Evolutionary conservation across 306 rosid species (phyloP), one percentile per base, ranked within the genome.

Genomic region (Sphenostylis stenocarpa): DNA sequence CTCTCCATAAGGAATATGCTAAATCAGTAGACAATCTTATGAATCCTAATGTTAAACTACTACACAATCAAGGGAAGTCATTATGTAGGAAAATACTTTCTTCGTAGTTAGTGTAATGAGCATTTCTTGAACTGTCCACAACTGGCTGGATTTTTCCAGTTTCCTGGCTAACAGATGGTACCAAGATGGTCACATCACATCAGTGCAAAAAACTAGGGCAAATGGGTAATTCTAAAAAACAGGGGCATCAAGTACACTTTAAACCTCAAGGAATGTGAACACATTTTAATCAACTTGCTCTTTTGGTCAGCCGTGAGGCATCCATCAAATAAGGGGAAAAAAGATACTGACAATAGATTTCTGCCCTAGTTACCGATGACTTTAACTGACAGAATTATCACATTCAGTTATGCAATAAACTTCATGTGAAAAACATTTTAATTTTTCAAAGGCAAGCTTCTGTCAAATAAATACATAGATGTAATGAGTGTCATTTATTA

Each of bases 401-500:
- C 20, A 76, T 20, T 31, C 19, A 12, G 19, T 16, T 24, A 36
- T 57, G 41, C 13, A 36, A 36, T 73, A 20, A 72, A 55, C 7
- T 56, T 68, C 19, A 23, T 17, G 6, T 10, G 57, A 31, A 67
- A 57, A 48, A 63, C 17, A 20, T 34, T 60, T 76, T 62, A 47
- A 84, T 70, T 38, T 68, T 45, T 75, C 26, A 33, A 45, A 31
- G 29, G 67, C 48, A 77, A 24, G 63, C 67, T 45, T 64, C 55
- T 67, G 72, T 67, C 53, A 16, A 34, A 43, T 7, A 39, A 31
- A 53, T 23, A 58, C 38, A 41, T 12, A 58, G 41, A 72, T 23
- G 33, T 60, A 62, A 29, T 6, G 66, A 55, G 51, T 45, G 81
- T 31, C 36, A 73, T 38, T 63, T 12, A 31, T 74, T 89, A 96